Evolutionary conservation across 179 eudicot genomes (phyloP).

Genomic region (Patellifolia procumbens): DNA sequence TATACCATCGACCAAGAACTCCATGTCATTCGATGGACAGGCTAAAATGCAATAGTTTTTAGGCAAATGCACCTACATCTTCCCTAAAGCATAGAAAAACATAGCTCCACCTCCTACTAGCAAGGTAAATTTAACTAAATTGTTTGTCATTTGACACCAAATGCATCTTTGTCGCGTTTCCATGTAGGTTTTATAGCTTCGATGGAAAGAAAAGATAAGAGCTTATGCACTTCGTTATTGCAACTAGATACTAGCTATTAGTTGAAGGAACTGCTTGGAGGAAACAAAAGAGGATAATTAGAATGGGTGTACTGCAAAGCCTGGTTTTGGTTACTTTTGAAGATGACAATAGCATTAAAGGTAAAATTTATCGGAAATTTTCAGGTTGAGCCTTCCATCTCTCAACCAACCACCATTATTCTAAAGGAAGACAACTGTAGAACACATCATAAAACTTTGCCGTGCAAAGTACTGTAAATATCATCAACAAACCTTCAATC

Average conservation of each 20-base stretch:
- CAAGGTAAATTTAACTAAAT: no score
- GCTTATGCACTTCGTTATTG: not conserved
- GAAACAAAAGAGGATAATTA: not conserved
- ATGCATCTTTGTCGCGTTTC: not conserved
- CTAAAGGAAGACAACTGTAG: not conserved
- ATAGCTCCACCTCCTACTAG: not conserved
- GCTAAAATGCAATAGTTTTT: no score
- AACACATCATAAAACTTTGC: not conserved
- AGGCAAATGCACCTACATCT: no score
- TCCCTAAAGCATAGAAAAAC: not conserved
- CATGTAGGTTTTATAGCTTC: not conserved
- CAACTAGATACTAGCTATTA: not conserved
- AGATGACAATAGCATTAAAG: not conserved
- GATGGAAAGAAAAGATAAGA: not conserved
- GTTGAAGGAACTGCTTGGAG: not conserved
- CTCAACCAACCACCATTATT: not conserved
- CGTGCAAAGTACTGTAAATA: not conserved
- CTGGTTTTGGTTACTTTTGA: not conserved
- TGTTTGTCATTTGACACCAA: not conserved
- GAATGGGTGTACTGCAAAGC: not conserved
- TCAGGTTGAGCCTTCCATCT: no score
- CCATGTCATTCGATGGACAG: no score
- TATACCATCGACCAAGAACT: no score
- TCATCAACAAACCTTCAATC: not conserved
- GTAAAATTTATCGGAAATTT: no score